Evolutionary conservation across 495 filamentous ascomycete species (phyloP).

Genomic region (Extremus antarcticus): DNA sequence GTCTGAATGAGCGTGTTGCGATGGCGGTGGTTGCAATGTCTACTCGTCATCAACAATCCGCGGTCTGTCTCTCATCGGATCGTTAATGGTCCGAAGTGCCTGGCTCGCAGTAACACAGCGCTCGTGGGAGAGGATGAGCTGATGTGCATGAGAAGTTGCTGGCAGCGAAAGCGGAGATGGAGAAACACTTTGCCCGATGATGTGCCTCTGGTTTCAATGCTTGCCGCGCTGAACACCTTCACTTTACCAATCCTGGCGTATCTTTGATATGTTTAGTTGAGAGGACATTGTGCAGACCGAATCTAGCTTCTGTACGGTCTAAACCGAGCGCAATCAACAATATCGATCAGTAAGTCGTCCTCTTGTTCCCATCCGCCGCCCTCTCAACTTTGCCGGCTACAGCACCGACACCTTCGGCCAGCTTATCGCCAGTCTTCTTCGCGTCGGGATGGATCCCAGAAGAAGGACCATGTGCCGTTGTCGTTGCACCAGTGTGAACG

Average conservation of each 20-base stretch:
- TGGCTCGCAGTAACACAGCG: not conserved
- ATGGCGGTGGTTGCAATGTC: not conserved
- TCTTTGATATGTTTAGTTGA: not conserved
- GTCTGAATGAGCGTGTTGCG: not conserved
- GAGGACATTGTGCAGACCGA: too few relatives aligned
- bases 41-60: too few relatives aligned
- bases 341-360: not conserved
- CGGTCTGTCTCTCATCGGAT: too few relatives aligned
- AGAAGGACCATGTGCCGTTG: too few relatives aligned
- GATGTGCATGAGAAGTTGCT: not conserved
- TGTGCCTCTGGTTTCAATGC: not conserved
- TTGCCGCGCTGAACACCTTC: not conserved
- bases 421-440: conserved; percentile 7
- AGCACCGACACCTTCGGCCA: not conserved
- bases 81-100: not conserved
- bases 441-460: conserved; percentile 9
- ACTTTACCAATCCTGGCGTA: not conserved
- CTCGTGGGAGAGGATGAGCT: not conserved
- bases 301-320: too few relatives aligned
- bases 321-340: too few relatives aligned
- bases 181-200: not conserved
- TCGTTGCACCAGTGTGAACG: too few relatives aligned
- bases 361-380: not conserved
- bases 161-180: not conserved
- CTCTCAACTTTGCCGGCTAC: conserved; percentile 7